Percentiles rank a stretch among this genome's conserved stretches.
Evolutionary conservation across 106 monocot species (phyloP).

Genomic region (Dendrobium officinale): DNA sequence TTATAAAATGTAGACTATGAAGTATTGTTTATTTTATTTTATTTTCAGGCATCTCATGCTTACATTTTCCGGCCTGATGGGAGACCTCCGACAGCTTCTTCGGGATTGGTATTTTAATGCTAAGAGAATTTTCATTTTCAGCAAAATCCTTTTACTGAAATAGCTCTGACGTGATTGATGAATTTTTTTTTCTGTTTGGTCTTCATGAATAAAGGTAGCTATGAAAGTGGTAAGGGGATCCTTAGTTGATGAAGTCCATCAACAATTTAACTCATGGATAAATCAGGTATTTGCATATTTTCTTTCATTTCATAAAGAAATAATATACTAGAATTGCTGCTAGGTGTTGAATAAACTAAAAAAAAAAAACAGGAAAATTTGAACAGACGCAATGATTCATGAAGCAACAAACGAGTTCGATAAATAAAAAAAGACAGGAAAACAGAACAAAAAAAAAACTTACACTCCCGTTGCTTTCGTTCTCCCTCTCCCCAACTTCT

Average conservation of each 20-base stretch:
- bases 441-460: too few relatives aligned
- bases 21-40: neutral
- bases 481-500: too few relatives aligned
- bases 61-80: conserved; percentile 82
- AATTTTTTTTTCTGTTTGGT: neutral
- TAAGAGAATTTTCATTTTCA: neutral
- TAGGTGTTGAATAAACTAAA: neutral
- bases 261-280: conserved; percentile 55
- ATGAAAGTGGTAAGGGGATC: conserved; percentile 31
- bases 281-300: conserved; percentile 33
- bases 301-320: neutral
- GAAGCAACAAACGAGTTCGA: too few relatives aligned
- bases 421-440: too few relatives aligned
- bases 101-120: conserved; percentile 40
- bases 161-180: neutral
- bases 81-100: conserved; percentile 32
- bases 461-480: too few relatives aligned
- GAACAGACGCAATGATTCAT: too few relatives aligned
- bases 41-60: conserved; percentile 62
- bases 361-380: too few relatives aligned
- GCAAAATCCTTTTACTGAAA: neutral
- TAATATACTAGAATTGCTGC: neutral
- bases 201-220: conserved; percentile 22
- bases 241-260: conserved; percentile 55
- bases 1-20: neutral